phyloP scores from a whole-genome alignment of 352 stramenopile species.

The Hyphochytrium catenoides region DNA sequence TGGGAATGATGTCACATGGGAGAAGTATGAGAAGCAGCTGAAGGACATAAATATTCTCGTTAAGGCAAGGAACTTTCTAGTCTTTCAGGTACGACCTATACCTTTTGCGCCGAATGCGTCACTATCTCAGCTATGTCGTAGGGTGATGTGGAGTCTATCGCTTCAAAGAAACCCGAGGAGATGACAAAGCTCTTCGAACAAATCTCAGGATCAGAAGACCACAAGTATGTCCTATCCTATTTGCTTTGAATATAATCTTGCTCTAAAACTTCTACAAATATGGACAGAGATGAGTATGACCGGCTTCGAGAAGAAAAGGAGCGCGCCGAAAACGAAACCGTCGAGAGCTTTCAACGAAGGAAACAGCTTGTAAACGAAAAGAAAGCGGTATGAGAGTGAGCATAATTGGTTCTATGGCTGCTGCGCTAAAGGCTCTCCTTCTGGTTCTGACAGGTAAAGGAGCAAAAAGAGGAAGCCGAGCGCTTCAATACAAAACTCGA shows the following conservation, averaged over 20 bases:
- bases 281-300: slow-evolving; percentile 43
- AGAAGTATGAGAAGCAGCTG: slow-evolving; percentile 79
- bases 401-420: no score
- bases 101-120: background rate
- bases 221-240: slow-evolving; percentile 16
- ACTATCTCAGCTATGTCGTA: background rate
- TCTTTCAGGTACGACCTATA: slow-evolving; percentile 68
- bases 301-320: slow-evolving; percentile 66
- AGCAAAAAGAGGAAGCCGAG: slow-evolving; percentile 81
- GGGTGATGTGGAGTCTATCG: slow-evolving; percentile 93
- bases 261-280: slow-evolving; percentile 13
- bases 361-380: no score
- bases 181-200: slow-evolving; percentile 93
- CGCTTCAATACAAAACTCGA: slow-evolving; percentile 38
- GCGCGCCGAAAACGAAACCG: slow-evolving; percentile 67
- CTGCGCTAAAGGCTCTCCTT: no score
- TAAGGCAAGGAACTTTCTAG: slow-evolving; percentile 97
- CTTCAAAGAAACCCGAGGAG: slow-evolving; percentile 80
- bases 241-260: background rate
- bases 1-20: slow-evolving; percentile 44
- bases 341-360: no score
- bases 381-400: no score
- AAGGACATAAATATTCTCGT: slow-evolving; percentile 89
- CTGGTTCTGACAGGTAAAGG: slow-evolving; percentile 70
- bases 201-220: slow-evolving; percentile 71